phyloP scores from a whole-genome alignment of 2,329 filamentous ascomycete genomes.

The Colletotrichum tropicicola region DNA sequence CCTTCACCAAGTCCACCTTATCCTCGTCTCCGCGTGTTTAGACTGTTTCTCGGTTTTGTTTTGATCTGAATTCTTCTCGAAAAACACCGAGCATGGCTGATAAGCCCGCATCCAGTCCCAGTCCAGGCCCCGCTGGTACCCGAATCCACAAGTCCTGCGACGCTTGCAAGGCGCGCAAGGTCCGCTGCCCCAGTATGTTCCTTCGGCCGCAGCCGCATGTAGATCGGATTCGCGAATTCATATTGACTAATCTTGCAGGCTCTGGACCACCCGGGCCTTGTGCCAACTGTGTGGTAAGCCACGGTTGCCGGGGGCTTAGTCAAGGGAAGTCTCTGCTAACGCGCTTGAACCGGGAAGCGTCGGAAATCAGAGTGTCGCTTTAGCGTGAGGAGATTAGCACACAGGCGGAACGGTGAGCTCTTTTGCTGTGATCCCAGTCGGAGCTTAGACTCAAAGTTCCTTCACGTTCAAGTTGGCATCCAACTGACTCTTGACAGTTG shows the following conservation, averaged over 20 bases:
- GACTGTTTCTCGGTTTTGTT: not conserved
- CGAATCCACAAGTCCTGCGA: slow-evolving; percentile 45
- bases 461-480: no score
- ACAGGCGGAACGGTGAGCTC: slow-evolving; percentile 34
- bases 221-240: not conserved
- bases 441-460: no score
- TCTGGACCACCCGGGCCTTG: slow-evolving; percentile 36
- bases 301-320: not conserved
- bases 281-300: slow-evolving; percentile 39
- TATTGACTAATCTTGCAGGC: slow-evolving; percentile 3
- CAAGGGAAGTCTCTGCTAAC: not conserved
- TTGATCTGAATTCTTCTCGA: not conserved
- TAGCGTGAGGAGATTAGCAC: slow-evolving; percentile 34
- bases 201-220: not conserved
- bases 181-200: slow-evolving; percentile 46
- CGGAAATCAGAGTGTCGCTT: slow-evolving; percentile 33
- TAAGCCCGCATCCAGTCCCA: not conserved
- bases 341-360: slow-evolving; percentile 13
- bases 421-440: not conserved
- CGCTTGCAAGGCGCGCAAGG: slow-evolving; percentile 49
- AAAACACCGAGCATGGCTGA: slow-evolving; percentile 4
- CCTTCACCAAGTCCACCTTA: not conserved
- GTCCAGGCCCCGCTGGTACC: not conserved
- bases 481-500: slow-evolving; percentile 7
- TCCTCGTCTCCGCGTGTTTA: not conserved